Base-by-base conservation (phyloP, 2,329 filamentous ascomycete species). In the Neonectria hederae region DNA sequence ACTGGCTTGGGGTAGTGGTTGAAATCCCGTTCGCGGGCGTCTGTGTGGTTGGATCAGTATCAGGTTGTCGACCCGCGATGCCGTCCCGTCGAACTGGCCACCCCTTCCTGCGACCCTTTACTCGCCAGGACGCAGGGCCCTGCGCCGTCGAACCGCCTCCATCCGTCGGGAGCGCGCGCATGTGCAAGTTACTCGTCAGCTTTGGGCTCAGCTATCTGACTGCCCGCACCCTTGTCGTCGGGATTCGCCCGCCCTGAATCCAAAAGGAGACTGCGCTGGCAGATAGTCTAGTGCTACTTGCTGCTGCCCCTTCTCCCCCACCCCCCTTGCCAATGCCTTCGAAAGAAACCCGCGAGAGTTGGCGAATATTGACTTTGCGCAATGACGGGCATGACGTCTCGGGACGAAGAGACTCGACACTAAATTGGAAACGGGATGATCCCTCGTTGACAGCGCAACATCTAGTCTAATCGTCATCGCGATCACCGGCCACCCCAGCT, bases 61-160 rank as follows among this genome's bases (percentile, higher is more conserved):
- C 62, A 69, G 58, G 60, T 62, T 67, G 57, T 72, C 59, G 58
- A 56, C 35, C 49, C 57, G 53, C 52, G 56, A 61, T 60, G 42
- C 58, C 56, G 60, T 59, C 43, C 45, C 38, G 53, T 66, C 24
- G 24, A 63, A 59, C 65, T 71, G 67, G 26, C 66, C 69, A 66
- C 69, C 28, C 30, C 35, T 40, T n/a, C 14, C n/a, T 30, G n/a
- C n/a, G 22, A 35, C 54, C 40, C 54, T 46, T 40, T n/a, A 28
- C 28, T 28, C n/a, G n/a, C n/a, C n/a, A n/a, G n/a, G n/a, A n/a
- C 11, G 48, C 54, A 49, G 45, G 55, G 49, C 55, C 58, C 51
- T 46, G 45, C 45, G n/a, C 59, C 59, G 43, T n/a, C 45, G 19
- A 49, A 17, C 59, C 53, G 59, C 42, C 52, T 49, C 42, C 40